Base-by-base conservation (phyloP, 208 protist species). In the Phytomonas sp. region DNA sequence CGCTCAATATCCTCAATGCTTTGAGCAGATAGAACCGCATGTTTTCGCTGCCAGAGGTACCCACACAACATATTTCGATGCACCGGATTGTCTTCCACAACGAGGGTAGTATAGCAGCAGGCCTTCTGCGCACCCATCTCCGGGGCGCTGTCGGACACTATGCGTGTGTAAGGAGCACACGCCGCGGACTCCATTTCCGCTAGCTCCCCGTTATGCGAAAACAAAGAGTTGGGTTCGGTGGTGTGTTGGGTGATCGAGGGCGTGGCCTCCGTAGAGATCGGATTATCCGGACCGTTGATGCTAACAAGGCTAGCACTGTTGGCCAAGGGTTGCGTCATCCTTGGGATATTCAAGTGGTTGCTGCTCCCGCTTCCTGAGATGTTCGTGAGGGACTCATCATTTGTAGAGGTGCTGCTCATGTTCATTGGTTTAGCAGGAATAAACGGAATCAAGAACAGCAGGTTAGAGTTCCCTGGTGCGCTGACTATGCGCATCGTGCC, bases 51-150 rank as follows among this genome's bases (percentile, higher is more conserved):
- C 89, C 92, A 97, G 46, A 97, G 74, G 70, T 85, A 95, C 26
- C 79, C 75, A 53, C 89, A 97, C 23, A 97, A 67, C 84, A 96
- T 91, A 71, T 93, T 94, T 60, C 91, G 82, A 62, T 96, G 88
- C 11, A 85, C 84, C 46, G 91, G 78, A 4, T 72, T 84, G 74
- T 94, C 88, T 71, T 96, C 91, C 43, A 83, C 88, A 11, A 96
- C 81, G 60, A 93, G 83, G 37, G 91, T 96, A 7, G 88, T 94
- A 77, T 88, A 95, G 83, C 46, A 56, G 46, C 46, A 56, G 26
- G 17, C 46, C 46, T 26, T 56, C 20, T 1, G 20, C 8, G 11
- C 46, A 26, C 46, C 13, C 0, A 56, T 26, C 13, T 56, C 46
- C 1, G 17, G 2, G 20, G 46, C 23, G 5, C 46, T 20, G 17